Conservation (phyloP, 805 yeast genomes). For the Lipomyces mesembrius region DNA sequence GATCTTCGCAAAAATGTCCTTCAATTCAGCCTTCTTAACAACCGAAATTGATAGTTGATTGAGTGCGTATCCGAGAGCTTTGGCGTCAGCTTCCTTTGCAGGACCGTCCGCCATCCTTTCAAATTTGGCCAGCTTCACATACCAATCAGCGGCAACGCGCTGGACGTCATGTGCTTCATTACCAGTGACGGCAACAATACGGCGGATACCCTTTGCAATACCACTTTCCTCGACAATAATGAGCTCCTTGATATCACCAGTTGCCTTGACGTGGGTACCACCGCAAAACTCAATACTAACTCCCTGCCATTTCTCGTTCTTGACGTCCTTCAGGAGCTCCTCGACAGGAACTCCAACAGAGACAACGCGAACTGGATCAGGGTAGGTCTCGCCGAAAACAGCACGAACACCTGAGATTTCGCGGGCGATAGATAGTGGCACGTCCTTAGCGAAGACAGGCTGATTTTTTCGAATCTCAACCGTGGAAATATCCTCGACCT, state of each 20-base stretch:
- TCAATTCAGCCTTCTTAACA: constrained; percentile 74
- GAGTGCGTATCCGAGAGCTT: constrained; percentile 80
- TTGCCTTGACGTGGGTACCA: constrained; percentile 94
- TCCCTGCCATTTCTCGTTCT: constrained; percentile 72
- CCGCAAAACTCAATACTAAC: constrained; percentile 96
- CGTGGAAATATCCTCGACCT: constrained; percentile 77
- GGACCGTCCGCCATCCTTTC: constrained; percentile 71
- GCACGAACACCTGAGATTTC: constrained; percentile 88
- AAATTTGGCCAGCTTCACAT: constrained; percentile 60
- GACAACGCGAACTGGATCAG: constrained; percentile 98
- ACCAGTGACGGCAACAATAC: constrained; percentile 97
- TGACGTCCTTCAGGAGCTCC: constrained; percentile 73
- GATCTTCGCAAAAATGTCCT: constrained; percentile 71
- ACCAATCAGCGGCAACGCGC: constrained; percentile 76
- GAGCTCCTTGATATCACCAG: constrained; percentile 90
- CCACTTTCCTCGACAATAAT: constrained; percentile 93
- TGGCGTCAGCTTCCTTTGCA: constrained; percentile 77
- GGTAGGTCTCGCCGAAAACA: constrained; percentile 98
- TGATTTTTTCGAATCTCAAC: constrained; percentile 71
- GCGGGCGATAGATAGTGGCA: constrained; percentile 71
- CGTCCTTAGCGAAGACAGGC: constrained; percentile 81
- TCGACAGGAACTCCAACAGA: constrained; percentile 92
- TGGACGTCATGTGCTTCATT: constrained; percentile 88
- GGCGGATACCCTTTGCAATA: constrained; percentile 97
- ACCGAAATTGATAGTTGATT: constrained; percentile 84